Evolutionary conservation across 2,329 filamentous ascomycete species (phyloP).

Genomic region (Hymenoscyphus fraxineus): DNA sequence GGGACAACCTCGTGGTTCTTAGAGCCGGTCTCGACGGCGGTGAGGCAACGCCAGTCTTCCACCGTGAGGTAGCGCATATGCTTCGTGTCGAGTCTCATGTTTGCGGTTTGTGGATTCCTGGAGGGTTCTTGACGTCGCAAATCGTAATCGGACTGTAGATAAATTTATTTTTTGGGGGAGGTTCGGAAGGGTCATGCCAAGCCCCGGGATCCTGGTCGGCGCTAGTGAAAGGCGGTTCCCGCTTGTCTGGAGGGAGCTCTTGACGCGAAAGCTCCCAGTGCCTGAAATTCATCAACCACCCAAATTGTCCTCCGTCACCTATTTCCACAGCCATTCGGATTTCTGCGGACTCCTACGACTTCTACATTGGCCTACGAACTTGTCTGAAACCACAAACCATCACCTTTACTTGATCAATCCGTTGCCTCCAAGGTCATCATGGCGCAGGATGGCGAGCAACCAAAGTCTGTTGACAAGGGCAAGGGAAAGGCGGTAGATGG

Average conservation of each 20-base stretch:
- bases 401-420: conserved; percentile 9
- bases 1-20: conserved; percentile 97
- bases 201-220: conserved; percentile 17
- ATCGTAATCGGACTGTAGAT: background rate
- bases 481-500: conserved; percentile 82
- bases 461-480: conserved; percentile 84
- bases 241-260: conserved; percentile 26
- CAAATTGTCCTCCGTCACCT: background rate
- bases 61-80: conserved; percentile 85
- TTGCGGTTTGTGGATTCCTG: conserved; percentile 10
- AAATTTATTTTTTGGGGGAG: background rate
- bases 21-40: conserved; percentile 88
- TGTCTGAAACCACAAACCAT: background rate
- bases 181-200: background rate
- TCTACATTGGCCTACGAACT: background rate
- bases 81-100: conserved; percentile 93
- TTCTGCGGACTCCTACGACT: background rate
- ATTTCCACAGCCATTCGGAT: background rate
- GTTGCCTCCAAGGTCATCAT: conserved; percentile 50
- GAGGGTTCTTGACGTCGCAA: background rate
- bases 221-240: conserved; percentile 20
- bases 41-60: conserved; percentile 94
- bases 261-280: conserved; percentile 34
- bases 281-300: conserved; percentile 23
- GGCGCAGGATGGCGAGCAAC: conserved; percentile 89